phyloP scores from a whole-genome alignment of 1,139 yeast genomes.

The Kodamaea plutei region DNA sequence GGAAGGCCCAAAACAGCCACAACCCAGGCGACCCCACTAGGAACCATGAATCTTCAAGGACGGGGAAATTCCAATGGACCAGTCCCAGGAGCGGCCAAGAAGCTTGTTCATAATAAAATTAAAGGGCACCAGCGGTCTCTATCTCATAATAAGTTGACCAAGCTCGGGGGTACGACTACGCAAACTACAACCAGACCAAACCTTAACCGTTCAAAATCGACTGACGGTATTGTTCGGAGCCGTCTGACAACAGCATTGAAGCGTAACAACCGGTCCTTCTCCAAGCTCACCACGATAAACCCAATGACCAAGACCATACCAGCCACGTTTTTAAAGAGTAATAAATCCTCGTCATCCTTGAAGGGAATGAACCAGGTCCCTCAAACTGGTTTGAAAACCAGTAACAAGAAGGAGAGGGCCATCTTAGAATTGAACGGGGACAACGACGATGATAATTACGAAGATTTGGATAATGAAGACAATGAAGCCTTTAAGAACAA shows the following conservation, averaged over 20 bases:
- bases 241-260: conserved; percentile 23
- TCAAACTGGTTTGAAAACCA: conserved; percentile 33
- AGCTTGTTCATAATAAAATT: conserved; percentile 5
- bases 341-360: conserved; percentile 33
- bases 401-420: conserved; percentile 39
- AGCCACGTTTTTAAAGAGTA: conserved; percentile 22
- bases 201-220: conserved; percentile 39
- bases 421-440: conserved; percentile 33
- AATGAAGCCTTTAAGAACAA: conserved; percentile 2
- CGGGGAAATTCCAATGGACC: conserved; percentile 1
- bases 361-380: conserved; percentile 25
- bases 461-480: conserved; percentile 11
- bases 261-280: conserved; percentile 35
- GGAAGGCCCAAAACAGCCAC: conserved; percentile 8
- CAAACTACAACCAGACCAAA: conserved; percentile 23
- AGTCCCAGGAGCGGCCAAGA: neutral
- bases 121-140: conserved; percentile 29
- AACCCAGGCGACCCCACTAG: conserved; percentile 5
- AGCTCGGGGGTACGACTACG: conserved; percentile 15
- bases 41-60: neutral
- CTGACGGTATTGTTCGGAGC: conserved; percentile 35
- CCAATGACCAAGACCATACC: conserved; percentile 40
- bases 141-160: conserved; percentile 31
- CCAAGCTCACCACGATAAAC: conserved; percentile 34
- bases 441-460: conserved; percentile 12